Evolutionary conservation across 352 stramenopile species (phyloP), one percentile per base, ranked within the genome.

Genomic region (Pythium angustatum): DNA sequence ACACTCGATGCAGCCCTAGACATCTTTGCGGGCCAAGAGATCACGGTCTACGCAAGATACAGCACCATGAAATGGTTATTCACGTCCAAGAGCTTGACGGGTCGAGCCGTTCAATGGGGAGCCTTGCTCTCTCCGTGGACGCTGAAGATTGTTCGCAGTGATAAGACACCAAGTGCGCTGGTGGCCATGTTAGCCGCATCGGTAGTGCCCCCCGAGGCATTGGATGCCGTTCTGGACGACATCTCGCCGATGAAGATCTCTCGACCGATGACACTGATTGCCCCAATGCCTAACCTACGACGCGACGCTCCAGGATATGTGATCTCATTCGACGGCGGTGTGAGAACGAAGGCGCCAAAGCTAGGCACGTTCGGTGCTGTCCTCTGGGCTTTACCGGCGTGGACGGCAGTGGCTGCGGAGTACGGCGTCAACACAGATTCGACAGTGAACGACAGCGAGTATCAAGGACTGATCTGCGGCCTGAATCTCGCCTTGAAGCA

Each of bases 61-160:
- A 43, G 38, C 3, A 61, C 50, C 6, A 60, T 67, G 49, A 61
- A 57, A 26, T 58, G 58, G 58, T 5, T 65, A 5, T 65, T 58
- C 22, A 58, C 48, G 15, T 52, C 33, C 3, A 64, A 64, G 47
- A 58, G 34, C 10, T 24, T 64, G 15, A 33, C 58, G 2, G 58
- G 58, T 17, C n/a, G 58, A 10, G 34, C 34, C 6, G n/a, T 58
- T 1, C 34, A 65, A 21, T 65, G 58, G 58, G 36, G 34, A 2
- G 40, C 36, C 1, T 33, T 65, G 58, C 27, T 58, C 0, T 58
- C 58, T 4, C 58, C 58, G 11, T 65, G 58, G 58, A 22, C 36
- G 12, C 19, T 65, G 22, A 58, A 28, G 27, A 65, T 65, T 6
- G n/a, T 58, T 7, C 34, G 48, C 4, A 45, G 48, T n/a, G 58